A percentile compares a stretch with the other conserved stretches of the same genome.
Evolutionary conservation across 2,329 filamentous ascomycete genomes (phyloP).

Genomic region (Sordariomycetes sp.): DNA sequence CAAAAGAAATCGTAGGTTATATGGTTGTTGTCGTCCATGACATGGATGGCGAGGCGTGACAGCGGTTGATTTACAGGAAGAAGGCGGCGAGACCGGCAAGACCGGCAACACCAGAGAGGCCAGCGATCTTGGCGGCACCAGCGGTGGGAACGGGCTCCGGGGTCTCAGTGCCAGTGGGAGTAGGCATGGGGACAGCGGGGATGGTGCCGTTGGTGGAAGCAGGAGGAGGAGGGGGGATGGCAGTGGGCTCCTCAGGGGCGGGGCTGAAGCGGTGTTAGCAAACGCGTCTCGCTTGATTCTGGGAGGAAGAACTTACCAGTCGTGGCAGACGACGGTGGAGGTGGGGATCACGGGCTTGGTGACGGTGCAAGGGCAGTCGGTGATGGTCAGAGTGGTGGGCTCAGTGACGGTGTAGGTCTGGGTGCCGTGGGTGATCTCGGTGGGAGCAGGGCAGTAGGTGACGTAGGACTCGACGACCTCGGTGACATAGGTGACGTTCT

Average conservation of each 20-base stretch:
- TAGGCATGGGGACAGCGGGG: slow-evolving; percentile 16
- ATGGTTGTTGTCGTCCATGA: slow-evolving; percentile 9
- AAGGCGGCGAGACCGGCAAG: slow-evolving; percentile 50
- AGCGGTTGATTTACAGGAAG: slow-evolving; percentile 41
- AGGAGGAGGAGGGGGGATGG: slow-evolving; percentile 16
- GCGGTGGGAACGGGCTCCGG: slow-evolving; percentile 34
- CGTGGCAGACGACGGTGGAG: slow-evolving; percentile 42
- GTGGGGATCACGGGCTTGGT: slow-evolving; percentile 47
- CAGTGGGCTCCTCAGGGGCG: not conserved
- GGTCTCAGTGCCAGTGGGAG: slow-evolving; percentile 16
- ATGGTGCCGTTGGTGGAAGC: slow-evolving; percentile 14
- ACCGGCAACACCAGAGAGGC: slow-evolving; percentile 49
- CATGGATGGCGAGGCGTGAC: slow-evolving; percentile 23
- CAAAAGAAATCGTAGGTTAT: slow-evolving; percentile 28
- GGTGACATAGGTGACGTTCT: slow-evolving; percentile 49
- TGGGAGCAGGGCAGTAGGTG: slow-evolving; percentile 65
- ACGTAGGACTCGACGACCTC: slow-evolving; percentile 57
- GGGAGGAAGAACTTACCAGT: slow-evolving; percentile 41
- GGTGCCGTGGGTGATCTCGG: slow-evolving; percentile 52
- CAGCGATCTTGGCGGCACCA: slow-evolving; percentile 46
- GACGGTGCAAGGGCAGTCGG: slow-evolving; percentile 63
- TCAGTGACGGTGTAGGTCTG: slow-evolving; percentile 62
- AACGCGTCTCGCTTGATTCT: too few relatives aligned
- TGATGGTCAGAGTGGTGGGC: slow-evolving; percentile 62
- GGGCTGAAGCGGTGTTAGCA: too few relatives aligned